These are phyloP conservation scores for Annona cherimola DNA, from an alignment of 164 flowering plant species.

Conservation along the genomic window DNA sequence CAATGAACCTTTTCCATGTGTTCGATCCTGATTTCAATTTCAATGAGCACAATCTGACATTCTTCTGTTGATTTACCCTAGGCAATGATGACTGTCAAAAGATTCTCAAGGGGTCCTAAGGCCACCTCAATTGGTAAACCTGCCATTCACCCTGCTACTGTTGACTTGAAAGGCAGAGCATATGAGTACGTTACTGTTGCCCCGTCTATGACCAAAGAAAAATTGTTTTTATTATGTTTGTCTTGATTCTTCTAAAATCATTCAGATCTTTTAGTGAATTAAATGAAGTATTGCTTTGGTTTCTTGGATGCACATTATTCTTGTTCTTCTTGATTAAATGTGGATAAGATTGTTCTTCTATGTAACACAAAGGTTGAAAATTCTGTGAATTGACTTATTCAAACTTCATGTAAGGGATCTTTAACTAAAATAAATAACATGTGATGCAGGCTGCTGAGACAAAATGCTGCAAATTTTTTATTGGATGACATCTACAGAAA, in stretches of 20 bases:
- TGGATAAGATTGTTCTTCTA: background rate
- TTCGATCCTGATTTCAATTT: too few relatives aligned
- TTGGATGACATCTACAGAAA: conserved; percentile 91
- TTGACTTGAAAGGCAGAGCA: conserved; percentile 92
- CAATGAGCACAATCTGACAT: background rate
- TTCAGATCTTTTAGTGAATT: too few relatives aligned
- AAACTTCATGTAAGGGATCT: too few relatives aligned
- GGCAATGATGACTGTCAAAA: conserved; percentile 98
- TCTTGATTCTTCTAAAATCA: background rate
- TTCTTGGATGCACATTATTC: background rate
- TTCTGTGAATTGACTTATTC: too few relatives aligned
- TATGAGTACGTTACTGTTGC: conserved; percentile 60
- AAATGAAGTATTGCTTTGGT: background rate
- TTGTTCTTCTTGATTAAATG: background rate
- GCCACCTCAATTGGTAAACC: conserved; percentile 70
- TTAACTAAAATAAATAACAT: too few relatives aligned
- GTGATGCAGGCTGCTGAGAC: conserved; percentile 66
- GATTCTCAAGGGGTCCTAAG: conserved; percentile 68
- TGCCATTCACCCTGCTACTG: conserved; percentile 81
- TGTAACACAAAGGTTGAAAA: too few relatives aligned
- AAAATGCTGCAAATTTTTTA: conserved; percentile 71
- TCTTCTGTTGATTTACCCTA: conserved; percentile 10
- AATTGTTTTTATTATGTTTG: background rate
- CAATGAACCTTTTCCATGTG: too few relatives aligned
- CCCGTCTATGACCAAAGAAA: background rate